Percentiles rank a stretch among this genome's conserved stretches.
Evolutionary conservation across 2,329 filamentous ascomycete genomes (phyloP).

Genomic region (Lachnum nothofagi): DNA sequence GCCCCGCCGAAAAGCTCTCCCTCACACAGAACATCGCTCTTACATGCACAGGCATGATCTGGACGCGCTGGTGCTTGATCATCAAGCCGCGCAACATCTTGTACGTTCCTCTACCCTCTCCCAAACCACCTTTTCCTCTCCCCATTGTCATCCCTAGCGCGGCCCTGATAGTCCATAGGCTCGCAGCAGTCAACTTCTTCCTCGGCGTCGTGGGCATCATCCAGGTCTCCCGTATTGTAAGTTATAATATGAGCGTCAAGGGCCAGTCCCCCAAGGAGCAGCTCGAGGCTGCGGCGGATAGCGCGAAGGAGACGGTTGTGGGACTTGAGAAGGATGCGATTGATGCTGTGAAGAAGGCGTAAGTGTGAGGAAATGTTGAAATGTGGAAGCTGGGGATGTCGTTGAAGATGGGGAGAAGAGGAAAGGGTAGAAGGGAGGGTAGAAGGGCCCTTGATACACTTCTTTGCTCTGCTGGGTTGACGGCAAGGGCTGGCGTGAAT

Average conservation of each 20-base stretch:
- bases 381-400: too few species aligned
- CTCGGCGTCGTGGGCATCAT: slow-evolving; percentile 80
- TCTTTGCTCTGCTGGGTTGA: too few species aligned
- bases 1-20: slow-evolving; percentile 87
- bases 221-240: slow-evolving; percentile 72
- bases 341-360: slow-evolving; percentile 31
- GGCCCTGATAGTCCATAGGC: too few species aligned
- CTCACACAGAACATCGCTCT: slow-evolving; percentile 88
- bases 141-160: too few species aligned
- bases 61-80: slow-evolving; percentile 98
- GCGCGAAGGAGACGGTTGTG: slow-evolving; percentile 20
- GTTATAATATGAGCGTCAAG: slow-evolving; percentile 60
- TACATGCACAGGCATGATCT: slow-evolving; percentile 87
- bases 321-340: slow-evolving; percentile 34
- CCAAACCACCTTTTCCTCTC: not conserved
- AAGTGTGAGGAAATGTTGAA: not conserved
- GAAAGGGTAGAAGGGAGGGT: too few species aligned
- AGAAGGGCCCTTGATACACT: too few species aligned
- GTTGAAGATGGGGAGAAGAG: too few species aligned
- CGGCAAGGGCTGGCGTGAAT: too few species aligned
- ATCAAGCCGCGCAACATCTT: slow-evolving; percentile 92
- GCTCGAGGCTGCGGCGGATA: slow-evolving; percentile 23
- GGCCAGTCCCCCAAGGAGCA: slow-evolving; percentile 33
- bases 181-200: slow-evolving; percentile 97
- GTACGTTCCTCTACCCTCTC: slow-evolving; percentile 44